Conservation (phyloP, 2,329 filamentous ascomycete species). For the Hypoxylon sp. region DNA sequence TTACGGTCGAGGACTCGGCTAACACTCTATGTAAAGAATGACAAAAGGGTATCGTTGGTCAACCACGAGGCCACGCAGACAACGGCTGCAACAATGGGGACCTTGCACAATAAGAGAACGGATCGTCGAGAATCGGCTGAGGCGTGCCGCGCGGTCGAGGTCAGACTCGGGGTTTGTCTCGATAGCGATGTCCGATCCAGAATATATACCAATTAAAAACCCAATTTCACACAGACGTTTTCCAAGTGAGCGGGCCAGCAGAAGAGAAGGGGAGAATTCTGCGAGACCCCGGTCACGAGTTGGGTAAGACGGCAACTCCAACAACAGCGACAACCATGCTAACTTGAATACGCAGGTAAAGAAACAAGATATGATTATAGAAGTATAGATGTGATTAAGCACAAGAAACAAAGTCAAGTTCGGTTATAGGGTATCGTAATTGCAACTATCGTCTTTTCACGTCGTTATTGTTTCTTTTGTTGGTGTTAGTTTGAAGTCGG, state of each 20-base stretch:
- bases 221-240: background rate
- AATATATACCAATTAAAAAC: too few relatives aligned
- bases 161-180: background rate
- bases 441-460: background rate
- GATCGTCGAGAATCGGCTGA: conserved; percentile 10
- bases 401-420: too few relatives aligned
- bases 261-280: conserved; percentile 13
- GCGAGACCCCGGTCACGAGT: conserved; percentile 25
- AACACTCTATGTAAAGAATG: conserved; percentile 2
- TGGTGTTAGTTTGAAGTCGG: background rate
- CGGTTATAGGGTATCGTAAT: conserved; percentile 2
- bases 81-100: conserved; percentile 24
- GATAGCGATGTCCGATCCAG: conserved; percentile 6
- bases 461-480: too few relatives aligned
- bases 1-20: conserved; percentile 5
- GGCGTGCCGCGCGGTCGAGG: conserved; percentile 5
- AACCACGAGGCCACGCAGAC: conserved; percentile 6
- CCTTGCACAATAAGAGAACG: conserved; percentile 16
- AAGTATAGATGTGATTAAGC: background rate
- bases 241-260: conserved; percentile 6
- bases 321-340: conserved; percentile 21
- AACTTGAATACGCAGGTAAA: too few relatives aligned
- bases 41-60: conserved; percentile 14
- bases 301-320: conserved; percentile 19
- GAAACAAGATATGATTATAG: conserved; percentile 2